Conservation (phyloP, 257 asterid genomes). For the Hygrophila difformis region DNA sequence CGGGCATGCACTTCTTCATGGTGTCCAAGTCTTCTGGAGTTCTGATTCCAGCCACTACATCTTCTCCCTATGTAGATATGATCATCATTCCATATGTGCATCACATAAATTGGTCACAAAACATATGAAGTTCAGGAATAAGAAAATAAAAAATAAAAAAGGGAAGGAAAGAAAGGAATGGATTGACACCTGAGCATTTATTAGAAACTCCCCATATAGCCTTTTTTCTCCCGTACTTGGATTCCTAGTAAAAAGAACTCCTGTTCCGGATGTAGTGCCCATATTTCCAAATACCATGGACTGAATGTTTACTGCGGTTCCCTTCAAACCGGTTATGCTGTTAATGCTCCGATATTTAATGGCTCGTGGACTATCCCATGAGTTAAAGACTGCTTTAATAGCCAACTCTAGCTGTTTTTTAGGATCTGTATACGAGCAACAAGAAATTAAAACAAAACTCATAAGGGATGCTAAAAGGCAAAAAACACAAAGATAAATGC, state of each 20-base stretch:
- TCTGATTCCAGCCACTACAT: slow-evolving; percentile 94
- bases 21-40: slow-evolving; percentile 81
- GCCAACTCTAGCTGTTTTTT: slow-evolving; percentile 80
- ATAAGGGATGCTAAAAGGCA: too few relatives aligned
- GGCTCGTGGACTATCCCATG: slow-evolving; percentile 97
- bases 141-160: background rate
- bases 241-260: slow-evolving; percentile 89
- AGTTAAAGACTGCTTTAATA: slow-evolving; percentile 77
- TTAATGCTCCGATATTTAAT: slow-evolving; percentile 73
- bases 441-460: background rate
- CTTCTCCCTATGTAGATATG: slow-evolving; percentile 60
- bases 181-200: slow-evolving; percentile 76
- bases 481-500: background rate
- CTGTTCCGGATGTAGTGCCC: slow-evolving; percentile 97
- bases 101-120: background rate
- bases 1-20: slow-evolving; percentile 77
- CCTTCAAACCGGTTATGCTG: slow-evolving; percentile 80
- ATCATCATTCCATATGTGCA: slow-evolving; percentile 6
- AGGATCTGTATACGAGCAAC: slow-evolving; percentile 43
- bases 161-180: background rate
- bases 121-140: too few relatives aligned
- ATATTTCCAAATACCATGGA: slow-evolving; percentile 96
- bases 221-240: slow-evolving; percentile 91
- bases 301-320: slow-evolving; percentile 95
- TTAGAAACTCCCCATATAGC: slow-evolving; percentile 89